These are phyloP conservation scores for Amylocarpus encephaloides DNA, from an alignment of 2,329 filamentous ascomycete genomes.

Conservation along the genomic window DNA sequence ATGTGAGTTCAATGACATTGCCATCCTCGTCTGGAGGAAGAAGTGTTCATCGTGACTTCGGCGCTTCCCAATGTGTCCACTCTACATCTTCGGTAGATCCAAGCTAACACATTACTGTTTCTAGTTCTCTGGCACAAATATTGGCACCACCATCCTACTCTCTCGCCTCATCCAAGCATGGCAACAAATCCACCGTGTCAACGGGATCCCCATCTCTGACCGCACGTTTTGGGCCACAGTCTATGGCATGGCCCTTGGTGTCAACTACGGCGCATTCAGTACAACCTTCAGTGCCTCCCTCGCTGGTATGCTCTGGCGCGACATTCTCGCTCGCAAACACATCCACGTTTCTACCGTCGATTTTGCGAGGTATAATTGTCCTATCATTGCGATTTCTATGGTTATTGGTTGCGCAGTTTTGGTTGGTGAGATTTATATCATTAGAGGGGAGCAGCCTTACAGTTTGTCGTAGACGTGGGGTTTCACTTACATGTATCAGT, in stretches of 20 bases:
- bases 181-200: constrained; percentile 49
- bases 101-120: constrained; percentile 8
- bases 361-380: constrained; percentile 62
- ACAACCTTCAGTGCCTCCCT: constrained; percentile 65
- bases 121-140: constrained; percentile 71
- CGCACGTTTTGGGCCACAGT: constrained; percentile 68
- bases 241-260: constrained; percentile 67
- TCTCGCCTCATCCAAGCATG: constrained; percentile 65
- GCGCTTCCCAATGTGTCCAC: too few species aligned
- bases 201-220: constrained; percentile 47
- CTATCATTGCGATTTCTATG: constrained; percentile 66
- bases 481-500: too few species aligned
- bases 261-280: constrained; percentile 71
- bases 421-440: constrained; percentile 58
- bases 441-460: constrained; percentile 30
- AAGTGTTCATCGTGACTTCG: too few species aligned
- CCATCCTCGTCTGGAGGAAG: neutral
- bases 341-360: constrained; percentile 58
- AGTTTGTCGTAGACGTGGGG: too few species aligned
- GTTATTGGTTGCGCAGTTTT: constrained; percentile 55
- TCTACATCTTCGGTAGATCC: too few species aligned
- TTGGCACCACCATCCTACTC: constrained; percentile 67
- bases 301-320: constrained; percentile 65
- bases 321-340: constrained; percentile 62
- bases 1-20: constrained; percentile 53